These are phyloP conservation scores for Suillus fuscotomentosus DNA, from an alignment of 768 basidiomycete species.

Conservation along the genomic window DNA sequence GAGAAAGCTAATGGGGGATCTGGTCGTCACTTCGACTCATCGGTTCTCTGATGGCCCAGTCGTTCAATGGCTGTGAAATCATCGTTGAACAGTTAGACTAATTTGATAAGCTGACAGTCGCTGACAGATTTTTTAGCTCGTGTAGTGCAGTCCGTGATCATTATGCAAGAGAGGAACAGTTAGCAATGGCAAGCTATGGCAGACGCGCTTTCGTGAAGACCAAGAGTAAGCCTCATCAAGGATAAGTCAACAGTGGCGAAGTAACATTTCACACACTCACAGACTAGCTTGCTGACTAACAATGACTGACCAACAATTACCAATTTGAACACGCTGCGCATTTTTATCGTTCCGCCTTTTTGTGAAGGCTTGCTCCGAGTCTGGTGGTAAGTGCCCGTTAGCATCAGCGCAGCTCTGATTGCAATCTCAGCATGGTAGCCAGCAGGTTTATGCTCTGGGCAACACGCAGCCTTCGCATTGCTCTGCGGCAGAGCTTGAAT, in stretches of 20 bases:
- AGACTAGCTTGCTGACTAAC: background rate
- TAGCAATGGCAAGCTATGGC: background rate
- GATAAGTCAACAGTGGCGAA: background rate
- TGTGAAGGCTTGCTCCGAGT: conserved; percentile 5
- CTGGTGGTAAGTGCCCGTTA: conserved; percentile 2
- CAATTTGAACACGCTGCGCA: background rate
- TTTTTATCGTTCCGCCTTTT: background rate
- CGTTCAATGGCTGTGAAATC: background rate
- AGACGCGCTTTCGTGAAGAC: background rate
- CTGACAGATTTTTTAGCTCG: background rate
- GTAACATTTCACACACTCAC: background rate
- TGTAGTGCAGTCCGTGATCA: background rate
- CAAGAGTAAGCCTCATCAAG: background rate
- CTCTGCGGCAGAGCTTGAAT: conserved; percentile 15
- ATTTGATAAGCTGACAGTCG: background rate
- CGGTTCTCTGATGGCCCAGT: background rate
- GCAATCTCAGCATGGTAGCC: conserved; percentile 4
- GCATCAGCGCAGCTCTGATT: conserved; percentile 5
- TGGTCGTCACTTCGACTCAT: background rate
- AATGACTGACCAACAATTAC: background rate
- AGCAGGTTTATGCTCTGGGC: conserved; percentile 24
- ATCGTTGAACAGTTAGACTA: background rate
- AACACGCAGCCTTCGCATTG: conserved; percentile 20
- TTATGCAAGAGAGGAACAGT: background rate
- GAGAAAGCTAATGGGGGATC: background rate